A percentile compares a stretch with the other conserved stretches of the same genome.
Evolutionary conservation across 2,329 filamentous ascomycete species (phyloP).

Genomic region (Talaromyces funiculosus): DNA sequence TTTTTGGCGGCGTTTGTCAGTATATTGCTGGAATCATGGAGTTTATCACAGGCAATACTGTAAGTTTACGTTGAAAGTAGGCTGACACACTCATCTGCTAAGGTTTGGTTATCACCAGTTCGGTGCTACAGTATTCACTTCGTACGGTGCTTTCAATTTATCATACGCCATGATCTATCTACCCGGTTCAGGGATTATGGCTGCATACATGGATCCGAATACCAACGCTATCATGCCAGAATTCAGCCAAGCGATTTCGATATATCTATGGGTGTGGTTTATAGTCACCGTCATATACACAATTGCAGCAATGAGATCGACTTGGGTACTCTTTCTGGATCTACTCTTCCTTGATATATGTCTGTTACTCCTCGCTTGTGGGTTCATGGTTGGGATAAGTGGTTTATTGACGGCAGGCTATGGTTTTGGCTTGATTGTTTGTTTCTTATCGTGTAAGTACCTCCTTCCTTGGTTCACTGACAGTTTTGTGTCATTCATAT

Average conservation of each 20-base stretch:
- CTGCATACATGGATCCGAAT: conserved; percentile 30
- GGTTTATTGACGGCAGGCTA: conserved; percentile 19
- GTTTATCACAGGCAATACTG: conserved; percentile 21
- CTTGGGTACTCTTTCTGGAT: conserved; percentile 23
- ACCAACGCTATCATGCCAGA: conserved; percentile 21
- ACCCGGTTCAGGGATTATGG: conserved; percentile 33
- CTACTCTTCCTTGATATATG: conserved; percentile 22
- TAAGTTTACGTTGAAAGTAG: conserved; percentile 5
- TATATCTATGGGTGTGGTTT: conserved; percentile 27
- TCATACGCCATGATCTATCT: conserved; percentile 37
- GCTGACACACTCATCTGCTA: not conserved
- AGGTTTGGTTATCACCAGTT: conserved; percentile 18
- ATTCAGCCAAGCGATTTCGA: conserved; percentile 23
- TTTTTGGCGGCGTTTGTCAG: conserved; percentile 33
- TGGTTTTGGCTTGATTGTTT: conserved; percentile 21
- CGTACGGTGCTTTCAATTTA: conserved; percentile 38
- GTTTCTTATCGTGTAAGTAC: conserved; percentile 22
- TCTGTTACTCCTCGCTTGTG: conserved; percentile 22
- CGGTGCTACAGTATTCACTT: conserved; percentile 35
- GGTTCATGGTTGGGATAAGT: conserved; percentile 20
- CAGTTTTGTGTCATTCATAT: too few species aligned
- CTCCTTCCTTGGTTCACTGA: not conserved
- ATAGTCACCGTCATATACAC: conserved; percentile 25
- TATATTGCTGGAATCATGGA: conserved; percentile 25
- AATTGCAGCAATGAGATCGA: conserved; percentile 20